phyloP scores from a whole-genome alignment of 805 yeast species.

The Candida oleophila region DNA sequence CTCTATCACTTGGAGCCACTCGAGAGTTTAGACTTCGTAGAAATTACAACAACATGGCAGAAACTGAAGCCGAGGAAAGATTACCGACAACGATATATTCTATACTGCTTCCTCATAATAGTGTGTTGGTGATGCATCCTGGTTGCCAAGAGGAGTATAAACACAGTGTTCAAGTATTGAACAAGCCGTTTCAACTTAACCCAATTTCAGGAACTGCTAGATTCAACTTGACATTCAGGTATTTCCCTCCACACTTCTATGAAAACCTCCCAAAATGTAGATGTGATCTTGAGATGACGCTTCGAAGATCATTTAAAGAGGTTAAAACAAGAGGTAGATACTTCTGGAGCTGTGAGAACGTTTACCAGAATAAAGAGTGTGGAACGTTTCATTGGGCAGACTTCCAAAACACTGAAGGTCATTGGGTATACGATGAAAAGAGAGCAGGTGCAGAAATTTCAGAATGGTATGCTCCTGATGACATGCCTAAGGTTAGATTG shows the following conservation, averaged over 20 bases:
- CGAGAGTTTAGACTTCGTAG: conserved; percentile 63
- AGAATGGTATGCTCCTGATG: conserved; percentile 48
- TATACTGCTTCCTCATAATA: conserved; percentile 68
- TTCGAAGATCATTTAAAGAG: conserved; percentile 55
- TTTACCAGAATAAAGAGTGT: conserved; percentile 46
- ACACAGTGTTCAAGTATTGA: conserved; percentile 55
- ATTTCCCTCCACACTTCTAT: conserved; percentile 41
- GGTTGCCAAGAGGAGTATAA: conserved; percentile 77
- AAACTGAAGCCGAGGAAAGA: conserved; percentile 11
- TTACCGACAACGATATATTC: conserved; percentile 37
- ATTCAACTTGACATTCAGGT: conserved; percentile 65
- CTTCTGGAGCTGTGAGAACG: conserved; percentile 63
- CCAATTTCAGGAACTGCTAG: conserved; percentile 47
- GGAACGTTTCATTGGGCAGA: conserved; percentile 51
- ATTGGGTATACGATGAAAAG: conserved; percentile 29
- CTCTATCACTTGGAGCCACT: conserved; percentile 67
- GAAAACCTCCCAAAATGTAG: conserved; percentile 43
- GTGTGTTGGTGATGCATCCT: conserved; percentile 70
- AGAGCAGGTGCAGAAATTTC: conserved; percentile 24
- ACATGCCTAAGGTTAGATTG: conserved; percentile 17
- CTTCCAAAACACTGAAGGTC: conserved; percentile 30
- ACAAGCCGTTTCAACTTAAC: conserved; percentile 44
- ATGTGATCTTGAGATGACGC: conserved; percentile 50
- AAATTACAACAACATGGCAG: conserved; percentile 25
- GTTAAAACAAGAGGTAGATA: conserved; percentile 52